Conservation (phyloP, 2,329 filamentous ascomycete genomes). For the Mycocentrospora acerina region DNA sequence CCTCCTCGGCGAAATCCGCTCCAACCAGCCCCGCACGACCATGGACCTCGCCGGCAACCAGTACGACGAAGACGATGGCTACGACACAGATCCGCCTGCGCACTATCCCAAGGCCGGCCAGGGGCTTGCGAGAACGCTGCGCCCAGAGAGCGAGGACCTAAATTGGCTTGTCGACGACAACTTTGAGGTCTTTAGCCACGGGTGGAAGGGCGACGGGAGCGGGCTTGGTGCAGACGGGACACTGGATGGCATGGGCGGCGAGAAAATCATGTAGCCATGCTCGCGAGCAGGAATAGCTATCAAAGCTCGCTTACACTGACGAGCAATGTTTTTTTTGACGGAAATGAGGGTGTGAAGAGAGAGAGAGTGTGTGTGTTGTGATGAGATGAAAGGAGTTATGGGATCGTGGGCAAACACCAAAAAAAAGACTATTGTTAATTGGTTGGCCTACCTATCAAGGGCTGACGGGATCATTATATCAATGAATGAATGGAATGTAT, state of each 20-base stretch:
- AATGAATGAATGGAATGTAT: too few relatives aligned
- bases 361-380: too few relatives aligned
- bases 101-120: slow-evolving; percentile 65
- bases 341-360: not conserved
- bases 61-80: slow-evolving; percentile 53
- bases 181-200: slow-evolving; percentile 59
- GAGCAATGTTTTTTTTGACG: not conserved
- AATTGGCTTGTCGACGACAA: slow-evolving; percentile 64
- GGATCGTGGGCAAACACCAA: too few relatives aligned
- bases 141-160: slow-evolving; percentile 60
- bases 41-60: slow-evolving; percentile 23
- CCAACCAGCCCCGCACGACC: slow-evolving; percentile 15
- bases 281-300: slow-evolving; percentile 1
- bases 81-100: slow-evolving; percentile 54
- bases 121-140: slow-evolving; percentile 56
- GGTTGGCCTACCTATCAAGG: too few relatives aligned
- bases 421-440: too few relatives aligned
- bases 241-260: slow-evolving; percentile 18
- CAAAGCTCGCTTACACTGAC: not conserved
- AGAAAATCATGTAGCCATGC: slow-evolving; percentile 14
- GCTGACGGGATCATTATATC: too few relatives aligned
- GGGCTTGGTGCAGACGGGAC: slow-evolving; percentile 33
- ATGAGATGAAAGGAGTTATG: too few relatives aligned
- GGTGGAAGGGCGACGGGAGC: slow-evolving; percentile 38
- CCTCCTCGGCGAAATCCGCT: slow-evolving; percentile 28